Percentiles rank a stretch among this genome's conserved stretches.
Conservation (phyloP, 495 filamentous ascomycete genomes). For the Trichoderma parareesei region DNA sequence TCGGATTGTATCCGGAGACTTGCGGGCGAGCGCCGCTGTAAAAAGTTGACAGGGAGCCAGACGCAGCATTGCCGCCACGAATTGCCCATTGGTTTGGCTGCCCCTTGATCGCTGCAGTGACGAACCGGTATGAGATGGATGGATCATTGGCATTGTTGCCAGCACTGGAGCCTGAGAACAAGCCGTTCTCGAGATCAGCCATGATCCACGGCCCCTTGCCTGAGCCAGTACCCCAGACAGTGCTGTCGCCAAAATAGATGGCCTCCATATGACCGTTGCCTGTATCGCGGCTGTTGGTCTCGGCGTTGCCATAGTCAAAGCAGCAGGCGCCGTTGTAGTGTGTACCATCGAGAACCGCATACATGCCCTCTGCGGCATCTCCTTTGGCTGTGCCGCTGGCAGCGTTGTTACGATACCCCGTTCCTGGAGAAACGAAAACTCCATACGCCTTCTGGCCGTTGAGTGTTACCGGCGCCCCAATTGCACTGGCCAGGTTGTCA, state of each 20-base stretch:
- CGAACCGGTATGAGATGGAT: constrained; percentile 41
- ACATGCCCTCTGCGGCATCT: constrained; percentile 48
- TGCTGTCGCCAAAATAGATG: constrained; percentile 47
- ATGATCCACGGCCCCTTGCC: constrained; percentile 53
- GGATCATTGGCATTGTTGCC: constrained; percentile 36
- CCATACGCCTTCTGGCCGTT: constrained; percentile 53
- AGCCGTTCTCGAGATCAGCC: constrained; percentile 53
- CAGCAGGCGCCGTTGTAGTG: constrained; percentile 52
- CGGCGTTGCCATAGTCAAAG: constrained; percentile 56
- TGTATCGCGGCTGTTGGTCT: constrained; percentile 44
- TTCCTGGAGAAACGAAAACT: constrained; percentile 47
- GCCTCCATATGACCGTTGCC: constrained; percentile 55
- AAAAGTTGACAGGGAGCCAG: constrained; percentile 46
- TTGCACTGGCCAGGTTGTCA: constrained; percentile 47
- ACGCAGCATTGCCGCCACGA: constrained; percentile 44
- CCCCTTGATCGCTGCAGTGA: constrained; percentile 47
- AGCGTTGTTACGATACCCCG: constrained; percentile 47
- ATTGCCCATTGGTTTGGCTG: constrained; percentile 44
- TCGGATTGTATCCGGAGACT: constrained; percentile 45
- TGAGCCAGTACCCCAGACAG: constrained; percentile 41
- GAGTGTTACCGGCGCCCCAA: constrained; percentile 48
- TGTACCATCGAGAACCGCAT: constrained; percentile 51
- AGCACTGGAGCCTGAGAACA: constrained; percentile 43
- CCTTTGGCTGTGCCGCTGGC: constrained; percentile 43
- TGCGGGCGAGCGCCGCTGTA: constrained; percentile 43